Evolutionary conservation across 1,139 yeast species (phyloP), one percentile per base, ranked within the genome.

Genomic region (Entelexis sorbosivorans): DNA sequence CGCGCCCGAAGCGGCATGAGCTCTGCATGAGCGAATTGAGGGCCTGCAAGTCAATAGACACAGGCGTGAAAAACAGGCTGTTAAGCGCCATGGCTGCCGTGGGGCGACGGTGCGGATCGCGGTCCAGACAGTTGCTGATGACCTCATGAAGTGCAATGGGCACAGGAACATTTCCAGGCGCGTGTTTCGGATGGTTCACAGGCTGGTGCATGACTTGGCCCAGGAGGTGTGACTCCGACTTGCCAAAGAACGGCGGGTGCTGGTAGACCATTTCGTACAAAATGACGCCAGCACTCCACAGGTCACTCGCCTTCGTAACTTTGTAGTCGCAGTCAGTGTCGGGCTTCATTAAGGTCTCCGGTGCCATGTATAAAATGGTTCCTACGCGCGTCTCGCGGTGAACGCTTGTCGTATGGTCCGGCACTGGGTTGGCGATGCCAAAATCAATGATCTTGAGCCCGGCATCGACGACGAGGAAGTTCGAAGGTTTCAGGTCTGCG

Each of bases 211-310:
- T 11, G 5, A 44, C 22, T 17, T 44, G 47, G 19, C 38, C 38
- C 36, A 81, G 0, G 95, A 95, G 62, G 85, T 84, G 76, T 85
- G 83, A 38, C 88, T 89, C 24, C 6, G 24, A 1, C 96, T 96
- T 65, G 16, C 43, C 44, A 8, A 19, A 29, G 31, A 87, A 89
- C 1, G 98, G 98, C 2, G 96, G 93, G 57, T 75, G 76, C 0
- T 96, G 96, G 63, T 91, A 91, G 3, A 89, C 77, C 95, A 93
- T 87, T 67, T 91, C 97, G 67, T 89, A 91, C 4, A 91, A 73
- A 6, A 91, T 91, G 65, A 98, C 88, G 0, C 98, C 99, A 68
- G 96, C 84, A 20, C 97, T 88, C 98, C 98, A 91, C 13, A 93
- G 81, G 69, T 91, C 99, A 1, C 97, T 84, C 0, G 98, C 96